These are phyloP conservation scores for Puccinia polysora DNA, from an alignment of 1,284 basidiomycete species.

Conservation along the genomic window DNA sequence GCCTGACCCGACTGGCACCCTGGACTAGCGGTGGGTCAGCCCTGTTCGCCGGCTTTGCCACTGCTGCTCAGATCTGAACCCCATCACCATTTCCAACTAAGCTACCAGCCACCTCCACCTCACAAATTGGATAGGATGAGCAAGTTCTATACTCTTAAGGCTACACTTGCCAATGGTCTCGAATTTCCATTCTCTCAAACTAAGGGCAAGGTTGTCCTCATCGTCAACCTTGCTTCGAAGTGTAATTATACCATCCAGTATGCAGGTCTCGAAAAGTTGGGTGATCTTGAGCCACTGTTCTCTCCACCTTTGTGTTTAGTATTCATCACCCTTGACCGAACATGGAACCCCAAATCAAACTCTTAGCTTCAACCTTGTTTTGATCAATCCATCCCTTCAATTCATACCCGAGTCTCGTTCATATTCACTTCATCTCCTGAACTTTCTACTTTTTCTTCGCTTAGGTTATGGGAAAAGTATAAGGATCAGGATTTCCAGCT, in stretches of 20 bases:
- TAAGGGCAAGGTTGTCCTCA: slow-evolving; percentile 27
- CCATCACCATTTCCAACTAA: too few species aligned
- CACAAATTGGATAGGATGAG: not conserved
- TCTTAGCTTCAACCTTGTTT: too few species aligned
- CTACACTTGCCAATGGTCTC: slow-evolving; percentile 16
- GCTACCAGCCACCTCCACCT: slow-evolving; percentile 4
- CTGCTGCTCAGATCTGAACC: too few species aligned
- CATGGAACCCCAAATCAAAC: not conserved
- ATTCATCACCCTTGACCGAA: not conserved
- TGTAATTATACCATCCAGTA: slow-evolving; percentile 37
- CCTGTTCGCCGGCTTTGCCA: too few species aligned
- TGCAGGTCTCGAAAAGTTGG: slow-evolving; percentile 27
- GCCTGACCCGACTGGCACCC: too few species aligned
- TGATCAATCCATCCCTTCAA: too few species aligned
- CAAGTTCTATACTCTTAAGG: slow-evolving; percentile 12
- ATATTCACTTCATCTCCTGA: not conserved
- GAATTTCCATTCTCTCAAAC: slow-evolving; percentile 12
- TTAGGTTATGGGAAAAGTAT: slow-evolving; percentile 39
- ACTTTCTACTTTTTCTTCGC: not conserved
- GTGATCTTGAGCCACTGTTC: not conserved
- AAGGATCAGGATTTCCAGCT: slow-evolving; percentile 25
- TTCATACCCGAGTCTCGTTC: too few species aligned
- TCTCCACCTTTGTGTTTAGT: not conserved
- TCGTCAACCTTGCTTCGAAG: slow-evolving; percentile 32
- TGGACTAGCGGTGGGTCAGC: too few species aligned